Conservation (phyloP, 305 asterid species). For the Solanum hybrid region DNA sequence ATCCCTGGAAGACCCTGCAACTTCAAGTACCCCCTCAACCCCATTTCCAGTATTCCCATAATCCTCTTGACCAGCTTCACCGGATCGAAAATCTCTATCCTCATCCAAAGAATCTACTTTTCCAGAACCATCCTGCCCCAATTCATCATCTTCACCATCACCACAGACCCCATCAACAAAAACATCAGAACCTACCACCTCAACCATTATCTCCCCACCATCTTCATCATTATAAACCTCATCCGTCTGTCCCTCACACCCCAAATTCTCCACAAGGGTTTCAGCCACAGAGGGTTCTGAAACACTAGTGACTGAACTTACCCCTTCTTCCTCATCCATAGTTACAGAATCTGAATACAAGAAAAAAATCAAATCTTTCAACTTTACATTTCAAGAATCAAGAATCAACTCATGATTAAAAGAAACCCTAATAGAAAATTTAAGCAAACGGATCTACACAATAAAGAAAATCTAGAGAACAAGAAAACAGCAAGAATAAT, state of each 20-base stretch:
- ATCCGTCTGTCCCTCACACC: slow-evolving; percentile 25
- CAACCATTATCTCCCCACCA: slow-evolving; percentile 68
- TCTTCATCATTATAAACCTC: slow-evolving; percentile 35
- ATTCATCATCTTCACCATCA: slow-evolving; percentile 14
- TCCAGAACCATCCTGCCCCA: slow-evolving; percentile 12
- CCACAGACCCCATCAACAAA: slow-evolving; percentile 66
- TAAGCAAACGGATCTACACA: slow-evolving; percentile 3
- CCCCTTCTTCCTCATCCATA: slow-evolving; percentile 61
- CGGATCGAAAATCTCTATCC: slow-evolving; percentile 19
- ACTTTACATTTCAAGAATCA: slow-evolving; percentile 7
- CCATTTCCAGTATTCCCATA: slow-evolving; percentile 21
- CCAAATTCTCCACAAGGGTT: background rate
- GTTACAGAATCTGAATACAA: slow-evolving; percentile 25
- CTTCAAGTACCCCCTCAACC: slow-evolving; percentile 12
- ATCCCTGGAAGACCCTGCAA: slow-evolving; percentile 15
- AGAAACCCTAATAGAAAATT: slow-evolving; percentile 25
- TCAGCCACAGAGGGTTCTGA: slow-evolving; percentile 24
- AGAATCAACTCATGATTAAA: background rate
- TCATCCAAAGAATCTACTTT: slow-evolving; percentile 13
- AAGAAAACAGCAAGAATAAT: slow-evolving; percentile 8
- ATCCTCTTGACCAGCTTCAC: slow-evolving; percentile 14
- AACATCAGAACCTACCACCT: slow-evolving; percentile 72
- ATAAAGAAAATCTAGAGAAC: slow-evolving; percentile 13
- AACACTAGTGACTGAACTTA: slow-evolving; percentile 30
- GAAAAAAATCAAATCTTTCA: slow-evolving; percentile 24